Evolutionary conservation across 2,329 filamentous ascomycete species (phyloP).

Genomic region (Beauveria australis): DNA sequence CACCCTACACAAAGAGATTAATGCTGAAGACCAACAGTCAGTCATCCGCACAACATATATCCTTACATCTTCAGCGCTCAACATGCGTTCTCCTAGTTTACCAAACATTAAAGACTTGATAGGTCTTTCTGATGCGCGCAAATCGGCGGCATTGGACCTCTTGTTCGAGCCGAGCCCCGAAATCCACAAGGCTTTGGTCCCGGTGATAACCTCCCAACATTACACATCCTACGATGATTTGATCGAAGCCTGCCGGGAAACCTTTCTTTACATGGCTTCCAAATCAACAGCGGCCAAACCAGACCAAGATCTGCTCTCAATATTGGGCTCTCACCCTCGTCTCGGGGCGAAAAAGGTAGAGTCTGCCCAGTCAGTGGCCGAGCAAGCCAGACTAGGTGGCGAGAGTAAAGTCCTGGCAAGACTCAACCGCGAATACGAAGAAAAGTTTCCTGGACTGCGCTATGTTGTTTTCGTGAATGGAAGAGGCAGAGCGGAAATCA

Average conservation of each 20-base stretch:
- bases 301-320: slow-evolving; percentile 51
- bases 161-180: slow-evolving; percentile 77
- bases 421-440: slow-evolving; percentile 74
- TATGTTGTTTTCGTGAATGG: slow-evolving; percentile 94
- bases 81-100: slow-evolving; percentile 25
- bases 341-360: slow-evolving; percentile 74
- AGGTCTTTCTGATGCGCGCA: slow-evolving; percentile 43
- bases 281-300: slow-evolving; percentile 39
- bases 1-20: background rate
- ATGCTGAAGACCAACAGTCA: background rate
- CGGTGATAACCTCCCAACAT: slow-evolving; percentile 46
- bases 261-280: slow-evolving; percentile 53
- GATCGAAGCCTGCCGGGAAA: slow-evolving; percentile 55
- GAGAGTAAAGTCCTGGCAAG: slow-evolving; percentile 51
- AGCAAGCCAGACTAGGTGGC: slow-evolving; percentile 69
- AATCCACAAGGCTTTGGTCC: slow-evolving; percentile 64
- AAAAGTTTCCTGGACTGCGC: slow-evolving; percentile 68
- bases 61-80: background rate
- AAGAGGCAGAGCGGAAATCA: slow-evolving; percentile 61
- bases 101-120: slow-evolving; percentile 51
- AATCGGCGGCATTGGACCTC: slow-evolving; percentile 57
- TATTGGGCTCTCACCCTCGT: slow-evolving; percentile 74
- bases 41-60: background rate
- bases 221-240: slow-evolving; percentile 64
- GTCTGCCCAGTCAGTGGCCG: slow-evolving; percentile 70